Evolutionary conservation across 2,329 filamentous ascomycete species (phyloP), one percentile per base, ranked within the genome.

Genomic region (Fusarium subglutinans): DNA sequence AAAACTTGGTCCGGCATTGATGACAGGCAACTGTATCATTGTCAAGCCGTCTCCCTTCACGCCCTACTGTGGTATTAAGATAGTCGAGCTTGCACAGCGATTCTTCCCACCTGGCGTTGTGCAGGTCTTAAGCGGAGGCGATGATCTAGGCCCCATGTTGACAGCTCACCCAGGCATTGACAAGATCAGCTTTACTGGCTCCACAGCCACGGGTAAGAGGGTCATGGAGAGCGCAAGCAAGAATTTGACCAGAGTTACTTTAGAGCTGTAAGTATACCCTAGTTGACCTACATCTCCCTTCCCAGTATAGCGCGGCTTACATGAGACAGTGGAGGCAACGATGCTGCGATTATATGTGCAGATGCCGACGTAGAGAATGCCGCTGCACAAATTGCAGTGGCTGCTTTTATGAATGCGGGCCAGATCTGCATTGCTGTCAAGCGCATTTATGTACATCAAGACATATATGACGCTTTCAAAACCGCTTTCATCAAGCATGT

Each of bases 181-280:
- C 67, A 92, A 91, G 83, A 87, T 92, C 80, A 86, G 84, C 72
- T 92, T 92, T 81, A 92, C 90, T 1, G 90, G 90, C 5, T 90
- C 88, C 12, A 88, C 84, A n/a, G 83, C 84, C 0, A 91, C 88
- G 0, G 90, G 90, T 13, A 91, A 90, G 82, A 88, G 86, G 79
- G 87, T 92, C 69, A 87, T 90, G 84, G 85, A 84, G n/a, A 68
- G 85, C 83, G 30, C 85, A 84, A 64, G 82, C 85, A 40, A 84
- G 77, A 89, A 87, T 0, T 80, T 92, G 59, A 92, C 91, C 83
- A 84, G 89, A 48, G 84, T 90, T 30, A 90, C 87, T 3, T 84
- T 91, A 13, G 90, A 91, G 79, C 83, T 91, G 74, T 61, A 43
- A 43, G 58, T 35, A 35, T 28, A 13, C 24, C 51, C n/a, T n/a